A percentile compares a stretch with the other conserved stretches of the same genome.
Evolutionary conservation across 805 yeast genomes (phyloP).

Genomic region (Lipomyces oligophaga): DNA sequence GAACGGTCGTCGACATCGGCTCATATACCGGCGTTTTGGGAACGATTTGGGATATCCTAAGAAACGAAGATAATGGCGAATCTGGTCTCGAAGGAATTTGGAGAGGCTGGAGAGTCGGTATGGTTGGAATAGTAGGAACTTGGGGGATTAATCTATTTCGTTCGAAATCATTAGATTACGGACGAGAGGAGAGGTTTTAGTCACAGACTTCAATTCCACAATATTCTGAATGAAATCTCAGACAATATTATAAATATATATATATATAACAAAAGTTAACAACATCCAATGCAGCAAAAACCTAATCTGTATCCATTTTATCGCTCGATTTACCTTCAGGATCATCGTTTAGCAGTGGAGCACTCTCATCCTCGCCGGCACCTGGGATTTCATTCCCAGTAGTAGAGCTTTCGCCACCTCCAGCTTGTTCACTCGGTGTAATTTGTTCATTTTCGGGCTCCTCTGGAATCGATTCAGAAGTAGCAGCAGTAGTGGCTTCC

Average conservation of each 20-base stretch:
- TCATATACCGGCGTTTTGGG: conserved; percentile 54
- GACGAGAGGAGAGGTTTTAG: conserved; percentile 26
- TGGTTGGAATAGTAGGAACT: conserved; percentile 71
- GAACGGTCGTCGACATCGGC: conserved; percentile 55
- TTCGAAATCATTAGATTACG: conserved; percentile 24
- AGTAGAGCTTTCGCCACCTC: background rate
- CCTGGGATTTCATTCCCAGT: background rate
- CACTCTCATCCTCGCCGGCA: conserved; percentile 2
- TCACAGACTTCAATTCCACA: background rate
- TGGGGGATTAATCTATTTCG: conserved; percentile 71
- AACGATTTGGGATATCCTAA: conserved; percentile 49
- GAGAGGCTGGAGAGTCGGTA: conserved; percentile 90
- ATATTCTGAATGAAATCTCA: no score
- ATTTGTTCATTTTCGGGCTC: conserved; percentile 16
- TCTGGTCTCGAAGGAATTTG: conserved; percentile 54
- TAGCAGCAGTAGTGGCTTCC: conserved; percentile 11
- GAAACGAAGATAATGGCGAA: conserved; percentile 44
- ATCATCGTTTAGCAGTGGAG: no score
- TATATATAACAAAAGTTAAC: background rate
- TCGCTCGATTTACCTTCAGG: conserved; percentile 16
- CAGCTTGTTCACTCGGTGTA: conserved; percentile 2
- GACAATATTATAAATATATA: no score
- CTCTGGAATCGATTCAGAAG: conserved; percentile 18
- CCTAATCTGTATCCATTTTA: conserved; percentile 27
- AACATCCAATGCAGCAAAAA: background rate